A percentile compares a stretch with the other conserved stretches of the same genome.
Evolutionary conservation across 208 protist genomes (phyloP).

Genomic region (Naegleria lovaniensis): DNA sequence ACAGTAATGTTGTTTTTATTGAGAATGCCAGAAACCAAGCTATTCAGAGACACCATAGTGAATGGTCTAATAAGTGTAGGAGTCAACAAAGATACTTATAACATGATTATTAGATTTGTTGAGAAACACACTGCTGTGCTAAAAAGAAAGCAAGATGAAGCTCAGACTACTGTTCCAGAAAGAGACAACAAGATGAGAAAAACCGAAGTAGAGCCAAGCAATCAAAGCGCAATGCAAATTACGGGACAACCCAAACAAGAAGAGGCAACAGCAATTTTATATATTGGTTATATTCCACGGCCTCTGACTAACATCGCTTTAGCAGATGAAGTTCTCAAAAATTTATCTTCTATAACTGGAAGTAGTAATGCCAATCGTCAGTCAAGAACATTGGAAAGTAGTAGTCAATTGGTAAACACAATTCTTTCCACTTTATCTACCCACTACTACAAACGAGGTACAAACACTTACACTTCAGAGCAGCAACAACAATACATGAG

Average conservation of each 20-base stretch:
- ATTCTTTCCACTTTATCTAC: background rate
- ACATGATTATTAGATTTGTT: conserved; percentile 1
- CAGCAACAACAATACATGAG: background rate
- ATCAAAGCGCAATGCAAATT: background rate
- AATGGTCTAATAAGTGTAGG: background rate
- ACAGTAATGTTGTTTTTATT: background rate
- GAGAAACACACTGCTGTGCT: background rate
- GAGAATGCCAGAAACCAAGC: conserved; percentile 1
- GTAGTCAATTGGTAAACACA: background rate
- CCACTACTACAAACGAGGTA: background rate
- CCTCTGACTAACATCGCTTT: background rate
- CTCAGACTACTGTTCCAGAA: background rate
- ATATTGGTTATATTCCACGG: background rate
- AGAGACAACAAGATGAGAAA: background rate
- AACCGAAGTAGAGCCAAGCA: background rate
- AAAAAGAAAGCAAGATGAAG: background rate
- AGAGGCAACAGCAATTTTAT: background rate
- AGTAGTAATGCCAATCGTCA: background rate
- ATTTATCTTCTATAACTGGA: background rate
- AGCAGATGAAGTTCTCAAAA: background rate
- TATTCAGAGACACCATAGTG: background rate
- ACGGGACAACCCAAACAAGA: background rate
- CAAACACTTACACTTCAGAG: background rate
- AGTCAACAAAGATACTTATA: background rate
- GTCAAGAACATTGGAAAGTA: background rate